Conservation (phyloP, 1,139 yeast species). For the Sugiyamaella novakii region DNA sequence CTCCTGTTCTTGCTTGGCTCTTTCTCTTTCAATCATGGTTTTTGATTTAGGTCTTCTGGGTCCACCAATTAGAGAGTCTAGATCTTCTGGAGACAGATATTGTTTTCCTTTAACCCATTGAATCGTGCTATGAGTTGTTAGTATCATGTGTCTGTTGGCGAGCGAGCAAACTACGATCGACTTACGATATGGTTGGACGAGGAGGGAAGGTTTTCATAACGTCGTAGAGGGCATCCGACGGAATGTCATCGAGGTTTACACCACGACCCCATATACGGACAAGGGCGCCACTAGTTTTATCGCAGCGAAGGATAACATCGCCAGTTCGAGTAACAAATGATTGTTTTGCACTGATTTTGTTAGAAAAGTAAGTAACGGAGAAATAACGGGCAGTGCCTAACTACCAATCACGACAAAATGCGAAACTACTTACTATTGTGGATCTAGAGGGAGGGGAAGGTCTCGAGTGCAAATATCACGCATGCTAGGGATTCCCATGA, state of each 20-base stretch:
- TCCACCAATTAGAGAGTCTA: constrained; percentile 46
- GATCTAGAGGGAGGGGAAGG: constrained; percentile 48
- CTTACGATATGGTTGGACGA: constrained; percentile 56
- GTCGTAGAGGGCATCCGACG: constrained; percentile 47
- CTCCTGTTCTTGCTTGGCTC: constrained; percentile 31
- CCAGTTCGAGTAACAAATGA: constrained; percentile 67
- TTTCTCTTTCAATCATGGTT: constrained; percentile 36
- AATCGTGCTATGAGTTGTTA: constrained; percentile 53
- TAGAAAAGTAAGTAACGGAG: too few species aligned
- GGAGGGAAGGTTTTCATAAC: constrained; percentile 58
- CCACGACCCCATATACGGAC: constrained; percentile 51
- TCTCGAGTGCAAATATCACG: constrained; percentile 49
- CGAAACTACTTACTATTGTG: constrained; percentile 35
- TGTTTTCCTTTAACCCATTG: constrained; percentile 87
- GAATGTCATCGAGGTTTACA: constrained; percentile 34
- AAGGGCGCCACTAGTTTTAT: constrained; percentile 58
- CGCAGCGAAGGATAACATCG: constrained; percentile 65
- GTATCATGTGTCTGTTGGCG: too few species aligned
- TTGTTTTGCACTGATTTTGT: constrained; percentile 38
- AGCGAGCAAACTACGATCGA: neutral
- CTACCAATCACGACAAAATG: neutral
- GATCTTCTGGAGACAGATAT: constrained; percentile 58
- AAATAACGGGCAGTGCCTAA: constrained; percentile 3
- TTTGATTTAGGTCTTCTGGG: constrained; percentile 44
- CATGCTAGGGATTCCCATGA: constrained; percentile 56